Base-by-base conservation (phyloP, 805 yeast genomes). In the Cyberlindnera japonica region DNA sequence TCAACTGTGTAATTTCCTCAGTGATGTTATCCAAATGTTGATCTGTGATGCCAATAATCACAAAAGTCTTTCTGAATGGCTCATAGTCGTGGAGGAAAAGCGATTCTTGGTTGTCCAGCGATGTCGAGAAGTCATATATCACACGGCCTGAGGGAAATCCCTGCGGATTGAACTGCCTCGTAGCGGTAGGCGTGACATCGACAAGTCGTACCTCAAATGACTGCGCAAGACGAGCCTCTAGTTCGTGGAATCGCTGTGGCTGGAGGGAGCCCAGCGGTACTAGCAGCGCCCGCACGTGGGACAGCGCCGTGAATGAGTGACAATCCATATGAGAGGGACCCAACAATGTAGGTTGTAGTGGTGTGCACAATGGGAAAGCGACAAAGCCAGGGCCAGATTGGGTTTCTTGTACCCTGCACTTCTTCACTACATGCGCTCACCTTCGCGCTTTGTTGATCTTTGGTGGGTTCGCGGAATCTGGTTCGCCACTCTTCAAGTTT, bases 31-130 rank as follows among this genome's bases (percentile, higher is more conserved):
- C 34, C 18, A 32, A 35, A 7, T 6, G 16, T 13, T 30, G 31
- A 42, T 58, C 61, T 1, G 57, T 56, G 19, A 78, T 48, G 4
- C 79, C 83, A 33, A 78, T 57, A 5, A 81, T 79, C 7, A 82
- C 69, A 50, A 87, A 76, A 0, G 84, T 77, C 55, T 88, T 87
- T 37, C 97, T 65, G 61, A 75, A 88, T 1, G 96, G 95, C 62
- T 93, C 97, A 48, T 91, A 79, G 60, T 91, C 98, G 50, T 83
- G 86, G 30, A 91, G 65, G 38, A 83, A 81, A 6, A 80, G 62
- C 20, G 83, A 71, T 29, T 77, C 79, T n/a, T 69, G 70, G 40
- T 77, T 81, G 2, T 73, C 65, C 6, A 64, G 54, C 0, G 73
- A 51, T 2, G 72, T 61, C 11, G 63, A 60, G 48, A 78, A 77